phyloP scores from a whole-genome alignment of 345 rosid genomes.

The Linum usitatissimum region DNA sequence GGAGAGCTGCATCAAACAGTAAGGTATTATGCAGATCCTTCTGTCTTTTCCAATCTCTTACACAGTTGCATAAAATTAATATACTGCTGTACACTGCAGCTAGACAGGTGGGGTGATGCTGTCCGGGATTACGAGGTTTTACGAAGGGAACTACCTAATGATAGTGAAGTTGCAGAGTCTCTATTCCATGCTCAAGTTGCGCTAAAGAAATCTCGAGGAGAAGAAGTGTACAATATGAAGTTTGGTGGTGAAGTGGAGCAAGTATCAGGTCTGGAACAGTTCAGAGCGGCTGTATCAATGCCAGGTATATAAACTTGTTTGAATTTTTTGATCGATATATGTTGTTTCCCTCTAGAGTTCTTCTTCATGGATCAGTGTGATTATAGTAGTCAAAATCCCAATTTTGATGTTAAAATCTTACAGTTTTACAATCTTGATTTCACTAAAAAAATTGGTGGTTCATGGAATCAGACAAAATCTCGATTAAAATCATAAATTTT shows the following conservation, averaged over 20 bases:
- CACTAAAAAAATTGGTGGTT: no score
- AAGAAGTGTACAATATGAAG: conserved; percentile 81
- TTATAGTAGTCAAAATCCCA: no score
- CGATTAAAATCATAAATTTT: no score
- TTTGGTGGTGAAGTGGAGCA: conserved; percentile 95
- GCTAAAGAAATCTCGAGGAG: conserved; percentile 83
- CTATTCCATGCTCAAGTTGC: conserved; percentile 91
- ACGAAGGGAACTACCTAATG: conserved; percentile 67
- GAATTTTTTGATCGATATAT: neutral
- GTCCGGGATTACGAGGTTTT: conserved; percentile 78
- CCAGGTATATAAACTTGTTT: conserved; percentile 40
- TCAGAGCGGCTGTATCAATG: conserved; percentile 65
- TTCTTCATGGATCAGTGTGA: no score
- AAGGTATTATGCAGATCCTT: conserved; percentile 36
- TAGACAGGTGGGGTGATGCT: conserved; percentile 85
- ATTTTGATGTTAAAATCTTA: no score
- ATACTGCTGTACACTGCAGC: conserved; percentile 27
- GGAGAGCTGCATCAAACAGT: conserved; percentile 76
- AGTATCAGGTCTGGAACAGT: conserved; percentile 57
- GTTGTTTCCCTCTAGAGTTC: neutral
- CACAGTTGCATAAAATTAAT: neutral
- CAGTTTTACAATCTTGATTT: no score
- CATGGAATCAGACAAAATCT: no score
- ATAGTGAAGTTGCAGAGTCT: conserved; percentile 76
- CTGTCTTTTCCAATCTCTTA: neutral